phyloP scores from a whole-genome alignment of 257 asterid genomes.

The Nicotiana tabacum region DNA sequence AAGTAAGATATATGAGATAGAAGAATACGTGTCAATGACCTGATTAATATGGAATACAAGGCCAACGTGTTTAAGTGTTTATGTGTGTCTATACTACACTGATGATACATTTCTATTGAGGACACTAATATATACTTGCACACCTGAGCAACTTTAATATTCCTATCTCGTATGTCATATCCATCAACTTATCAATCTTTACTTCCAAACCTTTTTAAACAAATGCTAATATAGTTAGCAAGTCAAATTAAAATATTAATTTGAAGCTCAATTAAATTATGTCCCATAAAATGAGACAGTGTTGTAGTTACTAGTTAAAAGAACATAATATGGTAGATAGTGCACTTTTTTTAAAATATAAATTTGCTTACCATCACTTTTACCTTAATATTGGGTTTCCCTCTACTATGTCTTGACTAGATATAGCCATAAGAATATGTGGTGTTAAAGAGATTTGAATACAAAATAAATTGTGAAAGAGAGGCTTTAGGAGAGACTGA shows the following conservation, averaged over 20 bases:
- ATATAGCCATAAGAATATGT: neutral
- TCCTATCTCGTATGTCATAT: neutral
- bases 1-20: neutral
- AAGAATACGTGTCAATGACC: neutral
- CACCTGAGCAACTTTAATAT: too few relatives aligned
- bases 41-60: neutral
- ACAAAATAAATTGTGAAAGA: neutral
- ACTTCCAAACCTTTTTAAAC: neutral
- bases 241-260: neutral
- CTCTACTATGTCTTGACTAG: neutral
- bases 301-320: neutral
- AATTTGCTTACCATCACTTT: neutral
- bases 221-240: neutral
- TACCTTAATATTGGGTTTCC: neutral
- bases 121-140: neutral
- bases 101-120: neutral
- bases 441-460: neutral
- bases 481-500: neutral
- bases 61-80: too few relatives aligned
- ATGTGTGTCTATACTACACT: neutral
- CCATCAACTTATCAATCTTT: neutral
- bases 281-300: neutral
- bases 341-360: too few relatives aligned
- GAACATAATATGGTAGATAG: neutral
- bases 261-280: neutral